Conservation (phyloP, 2,329 filamentous ascomycete genomes). For the Scytalidium lignicola region DNA sequence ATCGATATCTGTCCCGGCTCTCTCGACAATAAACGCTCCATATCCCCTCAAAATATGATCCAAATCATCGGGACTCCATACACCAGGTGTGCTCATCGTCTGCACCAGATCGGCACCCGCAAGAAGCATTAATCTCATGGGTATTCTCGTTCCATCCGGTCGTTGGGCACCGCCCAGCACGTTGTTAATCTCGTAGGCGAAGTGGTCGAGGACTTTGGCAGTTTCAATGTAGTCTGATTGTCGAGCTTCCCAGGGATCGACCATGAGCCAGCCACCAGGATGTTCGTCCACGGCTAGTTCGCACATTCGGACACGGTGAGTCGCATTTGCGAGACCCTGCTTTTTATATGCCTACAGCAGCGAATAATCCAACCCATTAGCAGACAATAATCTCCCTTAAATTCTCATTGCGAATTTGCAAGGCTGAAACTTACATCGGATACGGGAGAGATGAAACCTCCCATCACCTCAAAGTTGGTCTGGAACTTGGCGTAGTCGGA, state of each 20-base stretch:
- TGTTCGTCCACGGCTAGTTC: constrained; percentile 71
- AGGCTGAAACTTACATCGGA: constrained; percentile 18
- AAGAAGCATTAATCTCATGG: constrained; percentile 67
- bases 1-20: constrained; percentile 82
- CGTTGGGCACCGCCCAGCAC: constrained; percentile 69
- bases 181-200: constrained; percentile 83
- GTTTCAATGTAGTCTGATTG: constrained; percentile 84
- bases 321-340: constrained; percentile 66
- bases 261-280: constrained; percentile 70
- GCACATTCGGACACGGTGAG: constrained; percentile 80
- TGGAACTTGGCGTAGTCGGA: constrained; percentile 72
- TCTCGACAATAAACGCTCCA: constrained; percentile 81
- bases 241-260: constrained; percentile 85
- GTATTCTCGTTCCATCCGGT: constrained; percentile 60
- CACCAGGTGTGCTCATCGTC: constrained; percentile 62
- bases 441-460: constrained; percentile 79
- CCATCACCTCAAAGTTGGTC: constrained; percentile 77
- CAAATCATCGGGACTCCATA: constrained; percentile 82
- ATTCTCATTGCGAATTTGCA: too few relatives aligned
- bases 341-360: constrained; percentile 61
- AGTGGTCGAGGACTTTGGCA: constrained; percentile 84
- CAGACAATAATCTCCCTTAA: too few relatives aligned
- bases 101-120: constrained; percentile 73
- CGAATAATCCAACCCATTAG: too few relatives aligned
- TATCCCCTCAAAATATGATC: constrained; percentile 76